Base-by-base conservation (phyloP, 148 eudicot genomes). In the Euryodendron excelsum region DNA sequence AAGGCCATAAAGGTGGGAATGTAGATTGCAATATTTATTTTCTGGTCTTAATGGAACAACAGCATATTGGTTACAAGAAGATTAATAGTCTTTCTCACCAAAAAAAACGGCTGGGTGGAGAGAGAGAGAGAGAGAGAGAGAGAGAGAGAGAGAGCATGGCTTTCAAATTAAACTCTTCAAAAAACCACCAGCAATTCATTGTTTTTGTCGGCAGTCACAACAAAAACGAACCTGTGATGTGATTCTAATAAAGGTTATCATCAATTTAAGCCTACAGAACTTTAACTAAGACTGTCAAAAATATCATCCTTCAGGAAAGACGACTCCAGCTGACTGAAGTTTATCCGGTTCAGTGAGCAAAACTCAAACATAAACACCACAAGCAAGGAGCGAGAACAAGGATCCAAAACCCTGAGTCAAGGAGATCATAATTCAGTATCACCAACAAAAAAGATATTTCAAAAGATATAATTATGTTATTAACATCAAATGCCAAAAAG, bases 351-450 rank as follows among this genome's bases (percentile, higher is more conserved):
- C 72, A 47, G 2, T 33, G 53, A 33, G 60, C 13, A 44, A 77
- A 60, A 53, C 67, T 93, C 82, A 95, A 84, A 96, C 98, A 86
- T 93, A 93, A 80, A 96, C 94, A 23, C 99, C 99, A 8, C 86
- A 84, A 41, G 97, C 87, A 60, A 96, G 93, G 68, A 96, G 97
- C 86, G 93, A 82, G 88, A 96, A 93, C 86, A 96, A 87, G 65
- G 99, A 93, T 66, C 99, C 99, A 79, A 96, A 96, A 78, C 99
- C 99, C 99, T 96, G 99, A 89, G 79, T 55, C 66, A 80, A 56
- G 23, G 1, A 73, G 27, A 72, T 41, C n/a, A 75, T 36, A 68
- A 45, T 37, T 44, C 56, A 64, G 1, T 47, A 53, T 44, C 48
- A 62, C n/a, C 52, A 70, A 69, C 31, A 65, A 73, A 50, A n/a